These are phyloP conservation scores for Penicillium oxalicum DNA, from an alignment of 2,329 filamentous ascomycete genomes.

Conservation along the genomic window DNA sequence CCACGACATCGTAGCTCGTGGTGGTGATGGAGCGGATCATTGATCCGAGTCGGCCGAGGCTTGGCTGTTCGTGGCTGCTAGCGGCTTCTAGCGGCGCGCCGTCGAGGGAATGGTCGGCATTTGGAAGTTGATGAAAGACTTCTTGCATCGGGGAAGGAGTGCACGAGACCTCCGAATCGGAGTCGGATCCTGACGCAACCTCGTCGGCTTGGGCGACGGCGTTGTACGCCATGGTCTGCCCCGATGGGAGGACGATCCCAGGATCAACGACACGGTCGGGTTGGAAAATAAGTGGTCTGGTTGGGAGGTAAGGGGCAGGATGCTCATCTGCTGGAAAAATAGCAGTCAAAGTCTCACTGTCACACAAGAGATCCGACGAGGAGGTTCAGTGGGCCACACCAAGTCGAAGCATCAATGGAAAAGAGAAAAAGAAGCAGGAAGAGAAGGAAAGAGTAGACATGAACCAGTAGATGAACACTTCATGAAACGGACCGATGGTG, in stretches of 20 bases:
- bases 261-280: conserved; percentile 12
- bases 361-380: neutral
- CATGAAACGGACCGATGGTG: too few relatives aligned
- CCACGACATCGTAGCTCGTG: conserved; percentile 42
- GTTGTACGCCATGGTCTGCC: conserved; percentile 39
- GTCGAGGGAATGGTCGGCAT: conserved; percentile 27
- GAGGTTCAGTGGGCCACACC: neutral
- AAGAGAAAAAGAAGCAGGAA: neutral
- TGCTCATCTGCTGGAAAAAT: neutral
- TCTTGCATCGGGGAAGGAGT: conserved; percentile 24
- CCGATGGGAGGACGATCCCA: conserved; percentile 4
- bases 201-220: conserved; percentile 40
- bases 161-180: conserved; percentile 31
- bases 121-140: conserved; percentile 27
- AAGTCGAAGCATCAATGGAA: too few relatives aligned
- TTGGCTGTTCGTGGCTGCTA: conserved; percentile 21
- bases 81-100: conserved; percentile 24
- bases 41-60: conserved; percentile 24
- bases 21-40: conserved; percentile 36
- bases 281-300: conserved; percentile 4
- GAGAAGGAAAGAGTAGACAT: neutral
- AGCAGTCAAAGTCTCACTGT: neutral
- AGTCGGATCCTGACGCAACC: conserved; percentile 32
- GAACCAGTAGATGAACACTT: neutral
- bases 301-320: neutral